Percentiles rank a stretch among this genome's conserved stretches.
Conservation (phyloP, 805 yeast species). For the Blastobotrys terrestris region DNA sequence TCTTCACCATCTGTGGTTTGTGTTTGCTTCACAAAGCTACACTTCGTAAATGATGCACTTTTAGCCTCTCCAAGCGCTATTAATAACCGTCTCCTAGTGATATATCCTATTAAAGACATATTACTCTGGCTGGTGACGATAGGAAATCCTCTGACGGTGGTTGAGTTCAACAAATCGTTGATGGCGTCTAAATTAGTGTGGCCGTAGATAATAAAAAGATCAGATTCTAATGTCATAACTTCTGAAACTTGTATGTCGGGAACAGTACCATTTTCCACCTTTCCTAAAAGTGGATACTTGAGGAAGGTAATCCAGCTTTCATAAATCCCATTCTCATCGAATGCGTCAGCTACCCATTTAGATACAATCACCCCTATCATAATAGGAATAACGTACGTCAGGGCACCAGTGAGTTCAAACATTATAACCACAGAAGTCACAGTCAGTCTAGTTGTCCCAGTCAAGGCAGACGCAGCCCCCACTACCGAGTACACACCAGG, state of each 20-base stretch:
- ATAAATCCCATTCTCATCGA: conserved; percentile 53
- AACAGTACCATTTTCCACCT: conserved; percentile 36
- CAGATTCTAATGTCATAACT: conserved; percentile 34
- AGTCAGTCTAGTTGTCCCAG: conserved; percentile 77
- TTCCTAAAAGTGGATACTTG: conserved; percentile 39
- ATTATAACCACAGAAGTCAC: conserved; percentile 74
- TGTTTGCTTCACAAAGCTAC: neutral
- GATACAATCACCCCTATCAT: conserved; percentile 78
- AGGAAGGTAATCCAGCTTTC: conserved; percentile 47
- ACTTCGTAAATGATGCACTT: neutral
- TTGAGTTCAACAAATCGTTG: conserved; percentile 14
- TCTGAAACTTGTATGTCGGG: conserved; percentile 34
- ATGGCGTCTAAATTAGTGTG: conserved; percentile 27
- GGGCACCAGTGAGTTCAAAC: conserved; percentile 81
- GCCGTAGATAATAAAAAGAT: conserved; percentile 32
- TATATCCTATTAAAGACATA: conserved; percentile 38
- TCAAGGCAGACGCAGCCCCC: conserved; percentile 77
- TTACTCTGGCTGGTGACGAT: conserved; percentile 34
- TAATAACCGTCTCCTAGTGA: conserved; percentile 35
- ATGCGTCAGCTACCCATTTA: conserved; percentile 62
- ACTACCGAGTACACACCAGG: conserved; percentile 87
- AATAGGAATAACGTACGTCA: conserved; percentile 75
- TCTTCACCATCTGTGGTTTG: conserved; percentile 6
- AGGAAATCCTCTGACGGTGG: conserved; percentile 39
- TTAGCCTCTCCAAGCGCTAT: conserved; percentile 24